A percentile compares a stretch with the other conserved stretches of the same genome.
phyloP scores from a whole-genome alignment of 1,284 basidiomycete genomes.

The Lentinula novae-zelandiae region DNA sequence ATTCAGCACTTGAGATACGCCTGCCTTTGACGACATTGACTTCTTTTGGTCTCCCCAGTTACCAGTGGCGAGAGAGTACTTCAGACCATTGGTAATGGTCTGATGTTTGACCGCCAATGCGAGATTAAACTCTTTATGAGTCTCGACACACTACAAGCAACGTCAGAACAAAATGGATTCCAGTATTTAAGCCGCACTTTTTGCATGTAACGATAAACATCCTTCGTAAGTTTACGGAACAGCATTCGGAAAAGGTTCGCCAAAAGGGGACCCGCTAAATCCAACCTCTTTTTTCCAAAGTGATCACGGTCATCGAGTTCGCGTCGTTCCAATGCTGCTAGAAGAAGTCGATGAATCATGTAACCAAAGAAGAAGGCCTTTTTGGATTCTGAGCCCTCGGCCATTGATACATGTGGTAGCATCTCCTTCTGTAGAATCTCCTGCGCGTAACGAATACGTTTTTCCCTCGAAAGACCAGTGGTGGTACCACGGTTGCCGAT shows the following conservation, averaged over 20 bases:
- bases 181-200: slow-evolving; percentile 55
- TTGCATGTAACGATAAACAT: slow-evolving; percentile 96
- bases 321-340: slow-evolving; percentile 91
- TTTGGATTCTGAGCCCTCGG: slow-evolving; percentile 94
- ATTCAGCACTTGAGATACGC: slow-evolving; percentile 98
- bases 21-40: slow-evolving; percentile 95
- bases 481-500: slow-evolving; percentile 98
- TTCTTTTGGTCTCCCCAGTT: slow-evolving; percentile 99
- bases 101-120: slow-evolving; percentile 91
- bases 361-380: slow-evolving; percentile 99
- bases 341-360: slow-evolving; percentile 95
- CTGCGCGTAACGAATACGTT: slow-evolving; percentile 94
- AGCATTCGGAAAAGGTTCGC: slow-evolving; percentile 97
- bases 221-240: slow-evolving; percentile 95
- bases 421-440: slow-evolving; percentile 99
- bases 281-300: slow-evolving; percentile 97
- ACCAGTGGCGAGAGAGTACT: slow-evolving; percentile 97
- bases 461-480: slow-evolving; percentile 87
- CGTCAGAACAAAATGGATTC: background rate
- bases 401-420: slow-evolving; percentile 96
- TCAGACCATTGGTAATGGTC: slow-evolving; percentile 97
- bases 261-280: slow-evolving; percentile 92
- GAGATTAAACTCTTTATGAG: slow-evolving; percentile 93
- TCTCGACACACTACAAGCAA: slow-evolving; percentile 83
- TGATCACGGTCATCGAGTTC: slow-evolving; percentile 99